phyloP scores from a whole-genome alignment of 305 asterid species.

The Coffea humblotiana region DNA sequence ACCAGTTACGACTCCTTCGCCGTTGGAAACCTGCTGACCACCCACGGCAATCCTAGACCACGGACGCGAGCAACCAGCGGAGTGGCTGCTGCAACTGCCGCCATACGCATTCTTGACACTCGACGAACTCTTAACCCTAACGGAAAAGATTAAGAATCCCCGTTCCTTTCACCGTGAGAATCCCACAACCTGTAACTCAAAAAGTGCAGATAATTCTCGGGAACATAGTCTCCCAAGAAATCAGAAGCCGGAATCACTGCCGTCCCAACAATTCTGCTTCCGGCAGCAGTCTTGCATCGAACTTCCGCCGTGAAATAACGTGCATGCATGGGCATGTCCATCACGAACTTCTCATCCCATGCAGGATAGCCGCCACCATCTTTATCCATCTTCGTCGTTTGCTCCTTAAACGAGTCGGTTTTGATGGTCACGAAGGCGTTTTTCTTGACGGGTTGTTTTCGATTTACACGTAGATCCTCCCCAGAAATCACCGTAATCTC shows the following conservation, averaged over 20 bases:
- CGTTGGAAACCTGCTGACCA: constrained; percentile 18
- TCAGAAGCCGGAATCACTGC: constrained; percentile 63
- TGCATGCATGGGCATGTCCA: constrained; percentile 54
- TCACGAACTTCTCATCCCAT: constrained; percentile 61
- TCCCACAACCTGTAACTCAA: constrained; percentile 77
- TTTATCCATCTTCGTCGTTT: constrained; percentile 40
- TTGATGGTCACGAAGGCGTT: constrained; percentile 42
- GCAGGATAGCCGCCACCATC: constrained; percentile 50
- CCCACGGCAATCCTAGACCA: constrained; percentile 35
- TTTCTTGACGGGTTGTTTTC: constrained; percentile 38
- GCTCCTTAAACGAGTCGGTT: constrained; percentile 29
- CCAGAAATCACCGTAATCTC: constrained; percentile 69
- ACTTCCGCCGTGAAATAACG: constrained; percentile 50
- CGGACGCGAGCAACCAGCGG: constrained; percentile 23
- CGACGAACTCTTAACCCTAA: constrained; percentile 41
- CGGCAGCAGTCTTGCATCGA: constrained; percentile 31
- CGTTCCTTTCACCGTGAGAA: constrained; percentile 53
- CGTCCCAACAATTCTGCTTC: constrained; percentile 41
- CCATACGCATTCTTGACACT: constrained; percentile 17
- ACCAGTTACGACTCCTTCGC: constrained; percentile 47
- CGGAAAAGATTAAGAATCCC: constrained; percentile 74
- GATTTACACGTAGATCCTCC: constrained; percentile 39
- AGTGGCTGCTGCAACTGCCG: constrained; percentile 18
- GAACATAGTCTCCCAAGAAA: constrained; percentile 64
- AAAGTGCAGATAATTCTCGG: constrained; percentile 58